Base-by-base conservation (phyloP, 2,329 filamentous ascomycete species). In the Alternaria sp. region DNA sequence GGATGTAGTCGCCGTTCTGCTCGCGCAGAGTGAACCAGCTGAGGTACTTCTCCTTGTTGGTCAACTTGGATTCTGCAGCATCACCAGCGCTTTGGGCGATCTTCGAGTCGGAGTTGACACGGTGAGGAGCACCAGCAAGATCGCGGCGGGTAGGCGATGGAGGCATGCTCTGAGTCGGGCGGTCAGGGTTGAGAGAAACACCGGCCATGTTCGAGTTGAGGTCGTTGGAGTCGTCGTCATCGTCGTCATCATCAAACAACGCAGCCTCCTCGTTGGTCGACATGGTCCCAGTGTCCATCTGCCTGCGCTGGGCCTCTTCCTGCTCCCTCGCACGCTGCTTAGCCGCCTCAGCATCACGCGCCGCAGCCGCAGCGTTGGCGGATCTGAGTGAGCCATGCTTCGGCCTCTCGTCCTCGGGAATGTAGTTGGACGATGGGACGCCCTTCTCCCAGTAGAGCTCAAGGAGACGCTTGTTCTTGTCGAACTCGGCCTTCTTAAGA, bases 361-460 rank as follows among this genome's bases (percentile, higher is more conserved):
- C 91, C 30, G 92, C 92, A 36, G 90, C 91, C 56, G 90, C 88
- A 56, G 92, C 91, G 74, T 92, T 92, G 45, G 88, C 89, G 61
- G 91, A 88, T 68, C 93, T 89, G 72, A 92, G 91, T 11, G 88
- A 87, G 59, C 88, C 90, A 54, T 91, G 90, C 86, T 96, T 96
- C 57, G 94, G 94, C 61, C 94, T 91, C 84, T 99, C 96, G 77
- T 99, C 96, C 78, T 99, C 96, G 3, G 96, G 96, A 56, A 99
- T 91, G 73, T 96, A 99, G 3, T 94, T 92, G 46, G 95, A 97
- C 67, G 94, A 98, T 26, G 95, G 93, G 8, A 98, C 93, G 50
- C 96, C 96, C 88, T 98, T 99, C 89, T 99, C 96, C 96, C 96
- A 99, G 86, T 97, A 99, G 15, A 99, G 87, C 82, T 99, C 96